Base-by-base conservation (phyloP, 2,329 filamentous ascomycete genomes). In the Ceratocystis huliohia region DNA sequence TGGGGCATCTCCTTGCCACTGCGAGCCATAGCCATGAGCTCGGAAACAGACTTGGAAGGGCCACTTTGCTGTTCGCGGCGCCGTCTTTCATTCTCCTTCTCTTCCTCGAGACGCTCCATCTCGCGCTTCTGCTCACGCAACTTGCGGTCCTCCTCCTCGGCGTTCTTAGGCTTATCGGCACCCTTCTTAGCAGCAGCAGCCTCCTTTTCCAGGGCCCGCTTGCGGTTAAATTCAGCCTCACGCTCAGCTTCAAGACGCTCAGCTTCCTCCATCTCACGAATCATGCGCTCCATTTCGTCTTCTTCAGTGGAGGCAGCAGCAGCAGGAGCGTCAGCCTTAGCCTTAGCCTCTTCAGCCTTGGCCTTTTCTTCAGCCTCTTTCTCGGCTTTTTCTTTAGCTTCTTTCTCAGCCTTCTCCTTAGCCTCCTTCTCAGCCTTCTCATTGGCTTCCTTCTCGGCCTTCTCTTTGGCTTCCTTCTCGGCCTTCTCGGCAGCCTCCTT, bases 71-170 rank as follows among this genome's bases (percentile, higher is more conserved):
- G 82, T 7, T 74, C 77, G 62, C 82, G 81, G 72, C 81, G 81
- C 17, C 6, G 22, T 66, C 79, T 80, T 73, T 86, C 85, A 71
- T 82, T 82, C 48, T 57, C 53, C 13, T 57, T 57, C 74, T 86
- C 87, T 75, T 90, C 87, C 73, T 91, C 88, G 1, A 88, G 77
- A 68, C 84, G 84, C 72, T 88, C 86, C 81, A 86, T 87, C 76
- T 88, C 88, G 22, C 82, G 81, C 74, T 90, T 88, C 69, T 86
- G 82, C 75, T 91, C 88, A 22, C 82, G 84, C 68, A 91, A 82
- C 76, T 86, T 88, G 67, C 80, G 81, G 73, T 86, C 83, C 64
- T 79, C 80, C n/a, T 84, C 81, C 3, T 80, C 83, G 46, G 81
- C 80, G 44, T 78, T 57, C 53, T n/a, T 80, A 20, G 61, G 25